Evolutionary conservation across 1,284 basidiomycete genomes (phyloP).

Genomic region (Sanguinoderma infundibulare): DNA sequence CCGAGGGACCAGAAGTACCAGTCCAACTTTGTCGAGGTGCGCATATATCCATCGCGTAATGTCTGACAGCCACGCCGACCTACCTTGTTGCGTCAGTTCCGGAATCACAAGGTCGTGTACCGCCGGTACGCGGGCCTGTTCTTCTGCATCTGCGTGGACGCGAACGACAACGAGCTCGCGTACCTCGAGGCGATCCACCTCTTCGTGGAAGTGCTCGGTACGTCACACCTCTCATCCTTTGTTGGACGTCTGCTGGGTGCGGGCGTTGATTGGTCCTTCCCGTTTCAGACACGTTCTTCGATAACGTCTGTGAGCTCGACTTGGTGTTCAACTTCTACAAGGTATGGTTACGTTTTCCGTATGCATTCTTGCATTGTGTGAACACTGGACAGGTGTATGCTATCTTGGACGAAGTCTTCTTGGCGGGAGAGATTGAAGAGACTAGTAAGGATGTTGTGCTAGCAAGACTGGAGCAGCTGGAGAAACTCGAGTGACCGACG

Average conservation of each 20-base stretch:
- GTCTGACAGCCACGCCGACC: not conserved
- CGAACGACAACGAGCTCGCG: slow-evolving; percentile 97
- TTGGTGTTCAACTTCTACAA: slow-evolving; percentile 99
- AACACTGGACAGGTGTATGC: slow-evolving; percentile 80
- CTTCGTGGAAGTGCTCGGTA: slow-evolving; percentile 97
- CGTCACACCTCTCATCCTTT: slow-evolving; percentile 30
- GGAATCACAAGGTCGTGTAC: slow-evolving; percentile 95
- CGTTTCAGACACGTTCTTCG: slow-evolving; percentile 90
- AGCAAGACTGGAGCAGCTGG: slow-evolving; percentile 86
- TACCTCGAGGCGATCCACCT: slow-evolving; percentile 98
- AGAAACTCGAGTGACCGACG: slow-evolving; percentile 77
- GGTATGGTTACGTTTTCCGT: slow-evolving; percentile 45
- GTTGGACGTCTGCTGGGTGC: not conserved
- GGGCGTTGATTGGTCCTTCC: not conserved
- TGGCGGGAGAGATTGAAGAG: slow-evolving; percentile 99
- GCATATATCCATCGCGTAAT: slow-evolving; percentile 25
- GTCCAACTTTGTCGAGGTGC: slow-evolving; percentile 97
- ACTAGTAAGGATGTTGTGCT: slow-evolving; percentile 96
- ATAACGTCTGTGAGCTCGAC: slow-evolving; percentile 97
- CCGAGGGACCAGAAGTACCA: slow-evolving; percentile 99
- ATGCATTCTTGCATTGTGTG: not conserved
- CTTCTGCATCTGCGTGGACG: slow-evolving; percentile 97
- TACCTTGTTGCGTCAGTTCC: slow-evolving; percentile 62
- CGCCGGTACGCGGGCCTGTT: slow-evolving; percentile 96
- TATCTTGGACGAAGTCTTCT: slow-evolving; percentile 96